These are phyloP conservation scores for Boletus smithii DNA, from an alignment of 1,284 basidiomycete genomes.

Conservation along the genomic window DNA sequence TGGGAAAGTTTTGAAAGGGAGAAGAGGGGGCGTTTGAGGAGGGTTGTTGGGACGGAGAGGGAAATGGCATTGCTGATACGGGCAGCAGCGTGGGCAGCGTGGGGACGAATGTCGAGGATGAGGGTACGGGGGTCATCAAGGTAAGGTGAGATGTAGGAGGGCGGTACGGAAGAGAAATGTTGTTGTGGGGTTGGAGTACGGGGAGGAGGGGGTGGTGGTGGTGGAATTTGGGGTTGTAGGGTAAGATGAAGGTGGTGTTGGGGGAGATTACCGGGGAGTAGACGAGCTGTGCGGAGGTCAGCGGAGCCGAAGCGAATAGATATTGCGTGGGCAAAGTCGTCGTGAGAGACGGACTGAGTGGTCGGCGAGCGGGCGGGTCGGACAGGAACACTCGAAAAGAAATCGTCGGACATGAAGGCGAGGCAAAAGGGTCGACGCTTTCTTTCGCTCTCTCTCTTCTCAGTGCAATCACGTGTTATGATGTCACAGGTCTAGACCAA, in stretches of 20 bases:
- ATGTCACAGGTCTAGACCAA: slow-evolving; percentile 32
- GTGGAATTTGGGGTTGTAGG: neutral
- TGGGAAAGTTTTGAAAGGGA: slow-evolving; percentile 69
- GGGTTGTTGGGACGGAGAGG: slow-evolving; percentile 89
- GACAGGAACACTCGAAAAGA: slow-evolving; percentile 27
- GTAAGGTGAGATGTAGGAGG: slow-evolving; percentile 33
- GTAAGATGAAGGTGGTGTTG: neutral
- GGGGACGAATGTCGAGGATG: slow-evolving; percentile 86
- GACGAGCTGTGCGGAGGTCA: slow-evolving; percentile 33
- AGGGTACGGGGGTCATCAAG: slow-evolving; percentile 40
- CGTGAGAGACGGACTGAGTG: slow-evolving; percentile 10
- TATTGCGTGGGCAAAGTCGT: slow-evolving; percentile 41
- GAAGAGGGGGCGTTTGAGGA: slow-evolving; percentile 86
- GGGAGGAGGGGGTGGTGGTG: neutral
- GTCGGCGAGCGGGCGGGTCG: slow-evolving; percentile 2
- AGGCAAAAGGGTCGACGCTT: neutral
- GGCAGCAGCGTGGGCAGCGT: slow-evolving; percentile 64
- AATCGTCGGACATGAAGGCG: slow-evolving; percentile 30
- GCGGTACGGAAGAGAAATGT: slow-evolving; percentile 33
- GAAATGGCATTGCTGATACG: slow-evolving; percentile 77
- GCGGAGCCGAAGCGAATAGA: slow-evolving; percentile 32
- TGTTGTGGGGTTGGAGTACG: neutral
- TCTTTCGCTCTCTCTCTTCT: too few relatives aligned
- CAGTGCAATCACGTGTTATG: slow-evolving; percentile 26
- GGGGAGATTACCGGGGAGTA: slow-evolving; percentile 26